Evolutionary conservation across 2,329 filamentous ascomycete species (phyloP).

Genomic region (Ilyonectria robusta): DNA sequence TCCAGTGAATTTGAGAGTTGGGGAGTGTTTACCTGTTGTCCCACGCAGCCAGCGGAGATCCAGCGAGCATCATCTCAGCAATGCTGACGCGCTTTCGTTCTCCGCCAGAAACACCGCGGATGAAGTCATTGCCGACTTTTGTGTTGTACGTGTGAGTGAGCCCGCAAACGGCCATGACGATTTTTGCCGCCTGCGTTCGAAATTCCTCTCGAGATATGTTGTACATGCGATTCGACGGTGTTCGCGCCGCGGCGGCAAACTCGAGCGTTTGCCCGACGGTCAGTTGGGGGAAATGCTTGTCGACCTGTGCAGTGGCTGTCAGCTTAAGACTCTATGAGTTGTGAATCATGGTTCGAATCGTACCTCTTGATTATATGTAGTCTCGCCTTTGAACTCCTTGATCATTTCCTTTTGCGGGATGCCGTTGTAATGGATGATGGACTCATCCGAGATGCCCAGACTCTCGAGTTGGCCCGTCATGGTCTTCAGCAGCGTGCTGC

Average conservation of each 20-base stretch:
- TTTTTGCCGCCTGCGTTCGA: slow-evolving; percentile 51
- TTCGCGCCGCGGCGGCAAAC: slow-evolving; percentile 78
- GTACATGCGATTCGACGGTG: slow-evolving; percentile 74
- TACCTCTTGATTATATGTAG: slow-evolving; percentile 81
- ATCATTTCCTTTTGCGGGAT: slow-evolving; percentile 64
- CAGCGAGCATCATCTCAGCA: slow-evolving; percentile 79
- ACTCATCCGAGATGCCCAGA: slow-evolving; percentile 63
- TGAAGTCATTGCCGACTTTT: slow-evolving; percentile 79
- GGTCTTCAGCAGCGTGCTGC: slow-evolving; percentile 73
- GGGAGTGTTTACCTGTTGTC: slow-evolving; percentile 9
- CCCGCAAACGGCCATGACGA: slow-evolving; percentile 79
- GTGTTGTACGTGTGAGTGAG: slow-evolving; percentile 79
- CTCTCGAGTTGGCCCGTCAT: slow-evolving; percentile 72
- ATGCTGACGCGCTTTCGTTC: slow-evolving; percentile 85
- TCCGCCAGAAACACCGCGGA: slow-evolving; percentile 79
- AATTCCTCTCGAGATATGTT: slow-evolving; percentile 49
- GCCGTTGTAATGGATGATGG: slow-evolving; percentile 73
- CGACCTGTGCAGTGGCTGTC: slow-evolving; percentile 57
- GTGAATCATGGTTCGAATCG: slow-evolving; percentile 35
- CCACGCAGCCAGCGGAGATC: slow-evolving; percentile 70
- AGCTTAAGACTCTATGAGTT: slow-evolving; percentile 16
- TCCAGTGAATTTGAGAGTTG: not conserved
- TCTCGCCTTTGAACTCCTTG: slow-evolving; percentile 72
- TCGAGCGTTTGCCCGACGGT: slow-evolving; percentile 80
- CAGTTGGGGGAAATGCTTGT: slow-evolving; percentile 82